Percentiles rank a stretch among this genome's conserved stretches.
These are phyloP conservation scores for Megacollybia platyphylla DNA, from an alignment of 1,284 basidiomycete genomes.

Conservation along the genomic window DNA sequence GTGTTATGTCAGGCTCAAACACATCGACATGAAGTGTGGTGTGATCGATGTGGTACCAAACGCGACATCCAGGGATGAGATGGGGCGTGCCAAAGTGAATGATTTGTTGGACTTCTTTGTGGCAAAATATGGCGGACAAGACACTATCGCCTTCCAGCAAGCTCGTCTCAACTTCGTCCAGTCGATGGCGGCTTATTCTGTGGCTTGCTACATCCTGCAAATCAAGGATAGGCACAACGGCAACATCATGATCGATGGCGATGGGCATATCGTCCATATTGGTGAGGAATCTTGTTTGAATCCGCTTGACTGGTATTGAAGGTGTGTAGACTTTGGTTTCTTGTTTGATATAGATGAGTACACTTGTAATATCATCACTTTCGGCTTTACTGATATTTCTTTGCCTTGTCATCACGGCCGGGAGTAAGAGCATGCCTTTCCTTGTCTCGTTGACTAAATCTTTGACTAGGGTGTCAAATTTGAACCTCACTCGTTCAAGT, in stretches of 20 bases:
- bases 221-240: slow-evolving; percentile 98
- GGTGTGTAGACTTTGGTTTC: slow-evolving; percentile 83
- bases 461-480: slow-evolving; percentile 81
- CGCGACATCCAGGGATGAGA: slow-evolving; percentile 96
- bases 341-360: slow-evolving; percentile 95
- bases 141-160: slow-evolving; percentile 83
- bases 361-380: slow-evolving; percentile 5
- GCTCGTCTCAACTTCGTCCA: slow-evolving; percentile 96
- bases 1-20: slow-evolving; percentile 2
- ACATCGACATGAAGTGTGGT: slow-evolving; percentile 54
- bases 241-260: slow-evolving; percentile 98
- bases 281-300: slow-evolving; percentile 32
- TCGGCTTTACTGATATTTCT: slow-evolving; percentile 5
- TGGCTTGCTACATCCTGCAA: slow-evolving; percentile 96
- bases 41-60: slow-evolving; percentile 99
- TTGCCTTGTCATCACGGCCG: slow-evolving; percentile 23
- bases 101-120: slow-evolving; percentile 91
- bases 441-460: slow-evolving; percentile 5
- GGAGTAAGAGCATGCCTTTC: slow-evolving; percentile 25
- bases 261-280: slow-evolving; percentile 92
- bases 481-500: slow-evolving; percentile 94
- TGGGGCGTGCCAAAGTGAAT: slow-evolving; percentile 98
- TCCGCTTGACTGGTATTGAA: slow-evolving; percentile 1
- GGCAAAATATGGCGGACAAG: slow-evolving; percentile 87
- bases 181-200: slow-evolving; percentile 98